Conservation (phyloP, 1,284 basidiomycete species). For the Apiotrichum sp. region DNA sequence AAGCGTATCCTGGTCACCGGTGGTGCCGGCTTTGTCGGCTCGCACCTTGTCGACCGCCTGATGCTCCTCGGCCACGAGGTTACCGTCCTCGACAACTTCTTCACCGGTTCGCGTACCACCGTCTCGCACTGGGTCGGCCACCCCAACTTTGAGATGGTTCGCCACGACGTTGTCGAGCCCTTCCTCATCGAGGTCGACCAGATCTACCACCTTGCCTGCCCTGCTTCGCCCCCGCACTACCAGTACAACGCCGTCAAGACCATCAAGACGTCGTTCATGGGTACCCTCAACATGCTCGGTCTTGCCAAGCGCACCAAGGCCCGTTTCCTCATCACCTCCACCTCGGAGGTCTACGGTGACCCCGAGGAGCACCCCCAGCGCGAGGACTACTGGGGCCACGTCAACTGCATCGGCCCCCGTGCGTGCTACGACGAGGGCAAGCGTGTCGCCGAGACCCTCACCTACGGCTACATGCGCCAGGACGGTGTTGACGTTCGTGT, state of each 20-base stretch:
- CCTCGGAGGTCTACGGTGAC: constrained; percentile 91
- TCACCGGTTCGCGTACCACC: constrained; percentile 92
- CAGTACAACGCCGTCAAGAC: constrained; percentile 95
- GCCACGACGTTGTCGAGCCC: constrained; percentile 93
- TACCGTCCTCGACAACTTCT: constrained; percentile 96
- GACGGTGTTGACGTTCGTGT: constrained; percentile 93
- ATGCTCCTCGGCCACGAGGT: constrained; percentile 98
- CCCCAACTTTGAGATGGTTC: constrained; percentile 95
- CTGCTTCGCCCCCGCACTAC: constrained; percentile 91
- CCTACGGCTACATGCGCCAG: constrained; percentile 89
- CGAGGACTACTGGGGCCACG: constrained; percentile 96
- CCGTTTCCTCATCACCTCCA: constrained; percentile 89
- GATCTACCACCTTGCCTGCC: constrained; percentile 94
- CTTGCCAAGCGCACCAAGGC: constrained; percentile 97
- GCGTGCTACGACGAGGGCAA: constrained; percentile 99
- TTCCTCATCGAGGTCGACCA: constrained; percentile 97
- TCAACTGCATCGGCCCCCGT: constrained; percentile 93
- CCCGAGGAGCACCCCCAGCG: constrained; percentile 93
- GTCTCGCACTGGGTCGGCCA: constrained; percentile 87
- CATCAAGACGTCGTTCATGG: constrained; percentile 96
- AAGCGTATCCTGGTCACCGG: constrained; percentile 86
- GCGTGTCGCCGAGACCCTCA: constrained; percentile 88
- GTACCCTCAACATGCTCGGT: constrained; percentile 94
- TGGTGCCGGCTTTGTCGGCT: constrained; percentile 95
- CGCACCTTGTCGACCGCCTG: constrained; percentile 91